phyloP scores from a whole-genome alignment of 495 filamentous ascomycete species.

The Lindgomyces ingoldianus region DNA sequence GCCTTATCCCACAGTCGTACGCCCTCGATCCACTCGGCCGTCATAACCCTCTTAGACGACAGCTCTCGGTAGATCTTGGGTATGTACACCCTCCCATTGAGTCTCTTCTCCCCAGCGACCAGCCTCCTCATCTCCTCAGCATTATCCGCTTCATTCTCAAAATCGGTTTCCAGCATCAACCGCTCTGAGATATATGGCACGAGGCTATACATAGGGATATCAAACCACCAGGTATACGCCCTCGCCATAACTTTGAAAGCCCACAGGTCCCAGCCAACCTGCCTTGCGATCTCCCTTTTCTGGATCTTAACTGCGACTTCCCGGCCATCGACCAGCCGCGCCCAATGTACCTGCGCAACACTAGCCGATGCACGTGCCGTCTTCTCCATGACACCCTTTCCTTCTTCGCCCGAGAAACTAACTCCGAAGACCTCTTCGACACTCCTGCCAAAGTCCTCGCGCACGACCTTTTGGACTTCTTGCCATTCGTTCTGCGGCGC shows the following conservation, averaged over 20 bases:
- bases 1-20: conserved; percentile 88
- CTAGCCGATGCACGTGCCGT: conserved; percentile 83
- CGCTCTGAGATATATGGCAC: conserved; percentile 89
- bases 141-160: conserved; percentile 86
- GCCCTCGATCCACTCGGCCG: conserved; percentile 97
- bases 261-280: conserved; percentile 92
- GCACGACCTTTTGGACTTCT: conserved; percentile 82
- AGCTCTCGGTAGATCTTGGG: conserved; percentile 81
- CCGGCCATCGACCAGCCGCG: conserved; percentile 74
- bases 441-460: conserved; percentile 79
- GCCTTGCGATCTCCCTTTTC: conserved; percentile 87
- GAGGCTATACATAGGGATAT: conserved; percentile 82
- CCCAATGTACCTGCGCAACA: conserved; percentile 97
- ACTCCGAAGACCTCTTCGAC: conserved; percentile 88
- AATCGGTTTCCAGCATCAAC: conserved; percentile 88
- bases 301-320: conserved; percentile 96
- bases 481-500: conserved; percentile 91
- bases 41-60: conserved; percentile 81
- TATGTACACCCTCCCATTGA: conserved; percentile 81
- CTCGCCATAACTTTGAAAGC: conserved; percentile 85
- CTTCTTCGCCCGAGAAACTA: conserved; percentile 66
- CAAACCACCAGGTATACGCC: conserved; percentile 78
- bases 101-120: conserved; percentile 72
- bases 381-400: conserved; percentile 83
- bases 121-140: conserved; percentile 78